Conservation (phyloP, 306 rosid species). For the Castanea crenata region DNA sequence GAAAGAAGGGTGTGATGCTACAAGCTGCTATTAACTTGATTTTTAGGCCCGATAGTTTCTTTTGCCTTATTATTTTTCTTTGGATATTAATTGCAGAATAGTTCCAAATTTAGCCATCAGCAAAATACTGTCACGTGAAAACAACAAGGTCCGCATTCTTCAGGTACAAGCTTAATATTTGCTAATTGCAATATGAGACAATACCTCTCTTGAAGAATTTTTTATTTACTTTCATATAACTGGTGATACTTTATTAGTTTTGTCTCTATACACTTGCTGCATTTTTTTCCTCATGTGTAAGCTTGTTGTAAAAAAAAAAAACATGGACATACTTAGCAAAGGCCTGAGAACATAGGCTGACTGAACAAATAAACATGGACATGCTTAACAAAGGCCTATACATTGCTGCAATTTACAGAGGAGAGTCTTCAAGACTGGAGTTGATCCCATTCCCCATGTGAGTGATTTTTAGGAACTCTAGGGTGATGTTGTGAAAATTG, state of each 20-base stretch:
- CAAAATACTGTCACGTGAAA: constrained; percentile 82
- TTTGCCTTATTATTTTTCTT: constrained; percentile 1
- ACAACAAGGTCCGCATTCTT: constrained; percentile 92
- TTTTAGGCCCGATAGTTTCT: constrained; percentile 14
- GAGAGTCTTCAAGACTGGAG: too few species aligned
- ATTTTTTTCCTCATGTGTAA: not conserved
- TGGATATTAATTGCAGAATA: constrained; percentile 52
- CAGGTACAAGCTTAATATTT: constrained; percentile 53
- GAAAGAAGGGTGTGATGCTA: not conserved
- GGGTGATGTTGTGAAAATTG: too few species aligned
- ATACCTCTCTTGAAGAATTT: not conserved
- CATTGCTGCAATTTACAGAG: too few species aligned
- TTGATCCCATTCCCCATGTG: too few species aligned
- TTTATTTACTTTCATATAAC: not conserved
- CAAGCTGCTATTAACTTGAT: not conserved
- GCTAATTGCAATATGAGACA: not conserved
- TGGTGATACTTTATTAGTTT: not conserved
- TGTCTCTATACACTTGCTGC: not conserved
- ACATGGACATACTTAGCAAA: not conserved
- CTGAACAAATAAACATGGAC: not conserved
- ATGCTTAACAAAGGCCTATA: not conserved
- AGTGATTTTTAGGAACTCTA: too few species aligned
- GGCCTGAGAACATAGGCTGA: not conserved
- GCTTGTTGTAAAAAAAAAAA: not conserved
- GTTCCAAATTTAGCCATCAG: constrained; percentile 97